Evolutionary conservation across 306 rosid genomes (phyloP), one percentile per base, ranked within the genome.

Genomic region (Ormosia emarginata): DNA sequence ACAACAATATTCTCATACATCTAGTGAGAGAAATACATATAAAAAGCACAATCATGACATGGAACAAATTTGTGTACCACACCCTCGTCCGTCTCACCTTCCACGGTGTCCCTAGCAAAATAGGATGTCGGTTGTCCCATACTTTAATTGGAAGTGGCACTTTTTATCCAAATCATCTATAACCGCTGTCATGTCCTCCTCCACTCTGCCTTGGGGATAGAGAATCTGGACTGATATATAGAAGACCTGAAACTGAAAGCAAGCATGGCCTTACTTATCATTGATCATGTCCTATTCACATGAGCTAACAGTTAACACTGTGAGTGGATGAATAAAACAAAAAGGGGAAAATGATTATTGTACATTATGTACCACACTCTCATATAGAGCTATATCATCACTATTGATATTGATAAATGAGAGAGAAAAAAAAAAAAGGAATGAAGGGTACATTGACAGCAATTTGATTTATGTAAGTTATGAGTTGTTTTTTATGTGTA

Each of bases 101-200:
- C 4, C 8, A 15, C 0, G 36, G 67, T 47, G 74, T 59, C 55
- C 32, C 36, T 32, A 73, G 8, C 32, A 74, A 75, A 86, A 55
- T 11, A 50, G 6, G 71, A 82, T 52, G 84, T 68, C 30, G 34
- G 39, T 59, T 52, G 73, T 76, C 74, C 2, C 82, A 30, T 68
- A 59, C 84, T 68, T 49, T 1, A 79, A 49, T 15, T 79, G 34
- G 82, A 74, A 72, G 8, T 0, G 2, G 2, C 5, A 66, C 81
- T 73, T 84, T 66, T 67, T 50, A 81, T 79, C 87, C 49, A 66
- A 65, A 65, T 84, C 84, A 73, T 13, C 6, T 44, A 47, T 29
- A 72, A 14, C 80, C 29, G 14, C 61, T 79, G 67, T 77, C 80
- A 79, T 67, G 84, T 36, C 62, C 49, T 46, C 41, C 59, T 71